These are phyloP conservation scores for Metschnikowia kofuensis DNA, from an alignment of 805 yeast genomes.

Conservation along the genomic window DNA sequence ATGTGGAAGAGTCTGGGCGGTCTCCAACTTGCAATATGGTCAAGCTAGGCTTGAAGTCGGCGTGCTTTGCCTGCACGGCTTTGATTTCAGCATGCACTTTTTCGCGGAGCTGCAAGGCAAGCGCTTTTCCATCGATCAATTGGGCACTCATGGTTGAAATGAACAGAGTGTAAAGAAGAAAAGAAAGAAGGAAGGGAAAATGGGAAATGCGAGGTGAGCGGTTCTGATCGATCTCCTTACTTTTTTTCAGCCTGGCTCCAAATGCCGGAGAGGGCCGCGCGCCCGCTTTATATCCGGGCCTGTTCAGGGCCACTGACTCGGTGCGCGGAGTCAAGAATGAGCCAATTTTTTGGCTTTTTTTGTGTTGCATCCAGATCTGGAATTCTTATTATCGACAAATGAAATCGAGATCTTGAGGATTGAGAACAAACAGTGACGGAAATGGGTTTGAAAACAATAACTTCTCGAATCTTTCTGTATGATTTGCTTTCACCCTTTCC, in stretches of 20 bases:
- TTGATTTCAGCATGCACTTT: constrained; percentile 40
- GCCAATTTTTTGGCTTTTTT: neutral
- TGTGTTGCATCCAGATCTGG: neutral
- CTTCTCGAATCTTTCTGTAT: too few relatives aligned
- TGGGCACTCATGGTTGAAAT: constrained; percentile 27
- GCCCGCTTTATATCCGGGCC: neutral
- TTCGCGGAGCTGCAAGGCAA: constrained; percentile 39
- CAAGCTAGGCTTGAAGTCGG: constrained; percentile 61
- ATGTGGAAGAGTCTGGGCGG: constrained; percentile 77
- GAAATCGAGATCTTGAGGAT: neutral
- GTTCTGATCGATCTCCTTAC: neutral
- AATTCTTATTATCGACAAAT: neutral
- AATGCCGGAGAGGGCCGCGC: neutral
- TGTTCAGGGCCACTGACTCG: neutral
- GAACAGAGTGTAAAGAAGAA: neutral
- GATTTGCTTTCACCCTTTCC: too few relatives aligned
- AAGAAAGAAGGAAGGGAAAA: neutral
- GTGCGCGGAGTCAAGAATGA: neutral
- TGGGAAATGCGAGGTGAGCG: neutral
- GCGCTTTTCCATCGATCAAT: constrained; percentile 44
- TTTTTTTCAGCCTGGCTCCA: neutral
- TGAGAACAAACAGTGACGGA: neutral
- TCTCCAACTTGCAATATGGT: constrained; percentile 75
- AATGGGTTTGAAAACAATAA: neutral
- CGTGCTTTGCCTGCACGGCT: constrained; percentile 40